Evolutionary conservation across 2,329 filamentous ascomycete species (phyloP).

Genomic region (Hypomyces perniciosus): DNA sequence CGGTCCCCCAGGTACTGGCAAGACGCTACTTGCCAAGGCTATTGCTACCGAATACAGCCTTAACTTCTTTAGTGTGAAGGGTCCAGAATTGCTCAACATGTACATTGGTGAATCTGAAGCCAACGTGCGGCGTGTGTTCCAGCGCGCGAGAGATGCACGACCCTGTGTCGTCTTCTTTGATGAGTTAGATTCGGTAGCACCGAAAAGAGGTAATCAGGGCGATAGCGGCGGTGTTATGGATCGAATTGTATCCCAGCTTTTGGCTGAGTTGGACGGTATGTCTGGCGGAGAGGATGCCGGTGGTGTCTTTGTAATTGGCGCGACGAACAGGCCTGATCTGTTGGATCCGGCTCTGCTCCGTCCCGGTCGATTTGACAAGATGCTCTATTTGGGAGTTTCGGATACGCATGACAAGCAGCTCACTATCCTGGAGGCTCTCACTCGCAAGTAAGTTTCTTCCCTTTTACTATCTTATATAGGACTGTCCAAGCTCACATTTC

Average conservation of each 20-base stretch:
- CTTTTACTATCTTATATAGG: neutral
- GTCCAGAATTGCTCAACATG: slow-evolving; percentile 89
- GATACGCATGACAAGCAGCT: slow-evolving; percentile 96
- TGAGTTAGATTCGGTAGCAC: slow-evolving; percentile 86
- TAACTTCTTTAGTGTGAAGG: slow-evolving; percentile 93
- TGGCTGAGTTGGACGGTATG: slow-evolving; percentile 97
- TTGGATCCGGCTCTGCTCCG: slow-evolving; percentile 84
- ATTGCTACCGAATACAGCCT: slow-evolving; percentile 91
- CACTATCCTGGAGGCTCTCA: slow-evolving; percentile 88
- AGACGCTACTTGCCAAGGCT: slow-evolving; percentile 86
- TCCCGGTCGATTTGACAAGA: slow-evolving; percentile 93
- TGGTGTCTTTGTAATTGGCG: slow-evolving; percentile 93
- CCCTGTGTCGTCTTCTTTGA: slow-evolving; percentile 94
- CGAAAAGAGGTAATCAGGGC: slow-evolving; percentile 93
- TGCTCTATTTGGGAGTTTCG: slow-evolving; percentile 93
- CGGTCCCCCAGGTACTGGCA: slow-evolving; percentile 84
- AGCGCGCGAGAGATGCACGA: slow-evolving; percentile 75
- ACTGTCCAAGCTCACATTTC: neutral
- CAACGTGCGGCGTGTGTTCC: slow-evolving; percentile 84
- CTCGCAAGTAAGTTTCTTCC: slow-evolving; percentile 67
- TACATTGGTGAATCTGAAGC: slow-evolving; percentile 93
- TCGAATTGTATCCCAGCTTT: slow-evolving; percentile 86
- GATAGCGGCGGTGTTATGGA: slow-evolving; percentile 98
- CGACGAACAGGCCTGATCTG: slow-evolving; percentile 89
- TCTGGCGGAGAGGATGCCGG: slow-evolving; percentile 81